Percentiles rank a stretch among this genome's conserved stretches.
phyloP scores from a whole-genome alignment of 495 filamentous ascomycete genomes.

The Daldinia grandis region DNA sequence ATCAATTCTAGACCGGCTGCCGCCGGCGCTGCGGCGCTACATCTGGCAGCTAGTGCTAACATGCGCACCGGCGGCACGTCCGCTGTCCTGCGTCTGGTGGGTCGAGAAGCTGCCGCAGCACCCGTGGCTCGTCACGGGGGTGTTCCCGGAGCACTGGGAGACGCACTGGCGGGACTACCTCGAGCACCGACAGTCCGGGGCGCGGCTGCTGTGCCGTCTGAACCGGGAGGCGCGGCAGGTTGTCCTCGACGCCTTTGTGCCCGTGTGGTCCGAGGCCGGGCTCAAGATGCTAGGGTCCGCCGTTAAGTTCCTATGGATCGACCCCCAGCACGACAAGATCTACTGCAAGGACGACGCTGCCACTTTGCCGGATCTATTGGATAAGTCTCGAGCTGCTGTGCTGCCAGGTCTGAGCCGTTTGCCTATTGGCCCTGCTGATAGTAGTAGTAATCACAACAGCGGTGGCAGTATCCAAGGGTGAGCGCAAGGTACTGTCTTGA shows the following conservation, averaged over 20 bases:
- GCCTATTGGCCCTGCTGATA: neutral
- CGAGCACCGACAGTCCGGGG: slow-evolving; percentile 1
- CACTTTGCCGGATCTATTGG: slow-evolving; percentile 6
- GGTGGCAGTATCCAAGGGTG: neutral
- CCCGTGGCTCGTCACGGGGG: neutral
- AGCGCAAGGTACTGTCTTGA: neutral
- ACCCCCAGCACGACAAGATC: slow-evolving; percentile 11
- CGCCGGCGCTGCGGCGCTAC: slow-evolving; percentile 4
- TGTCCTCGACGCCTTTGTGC: slow-evolving; percentile 8
- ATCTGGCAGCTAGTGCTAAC: slow-evolving; percentile 10
- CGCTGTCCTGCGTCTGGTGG: slow-evolving; percentile 5
- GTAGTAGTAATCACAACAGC: neutral
- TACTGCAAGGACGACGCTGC: slow-evolving; percentile 5
- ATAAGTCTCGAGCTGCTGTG: slow-evolving; percentile 8
- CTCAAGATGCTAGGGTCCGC: neutral
- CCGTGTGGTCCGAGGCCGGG: slow-evolving; percentile 19
- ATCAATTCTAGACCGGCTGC: neutral
- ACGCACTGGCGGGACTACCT: slow-evolving; percentile 5
- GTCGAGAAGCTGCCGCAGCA: neutral
- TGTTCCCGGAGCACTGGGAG: slow-evolving; percentile 7
- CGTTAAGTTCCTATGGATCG: slow-evolving; percentile 18
- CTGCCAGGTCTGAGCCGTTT: slow-evolving; percentile 1
- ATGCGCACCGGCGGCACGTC: neutral
- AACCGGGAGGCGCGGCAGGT: slow-evolving; percentile 22
- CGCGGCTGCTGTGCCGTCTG: neutral